Conservation (phyloP, 148 eudicot genomes). For the Vaccinium darrowii region DNA sequence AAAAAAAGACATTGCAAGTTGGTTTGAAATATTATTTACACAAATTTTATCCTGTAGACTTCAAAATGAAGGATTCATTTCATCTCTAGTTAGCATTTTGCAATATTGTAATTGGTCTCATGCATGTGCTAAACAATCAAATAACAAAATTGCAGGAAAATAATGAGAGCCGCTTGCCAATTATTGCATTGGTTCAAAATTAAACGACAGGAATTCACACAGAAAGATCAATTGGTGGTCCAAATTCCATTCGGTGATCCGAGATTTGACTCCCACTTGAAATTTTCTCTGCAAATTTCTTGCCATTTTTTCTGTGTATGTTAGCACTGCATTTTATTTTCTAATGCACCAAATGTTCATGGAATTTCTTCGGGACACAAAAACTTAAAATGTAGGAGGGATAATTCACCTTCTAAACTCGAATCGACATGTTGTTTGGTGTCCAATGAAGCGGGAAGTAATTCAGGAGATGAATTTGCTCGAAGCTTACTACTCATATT, state of each 20-base stretch:
- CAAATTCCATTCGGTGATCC: neutral
- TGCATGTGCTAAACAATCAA: neutral
- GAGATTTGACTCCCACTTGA: neutral
- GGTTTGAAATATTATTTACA: neutral
- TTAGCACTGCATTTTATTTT: neutral
- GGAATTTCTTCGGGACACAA: neutral
- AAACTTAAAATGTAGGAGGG: neutral
- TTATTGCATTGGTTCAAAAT: neutral
- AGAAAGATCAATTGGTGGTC: neutral
- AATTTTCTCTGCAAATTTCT: neutral
- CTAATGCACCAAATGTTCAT: neutral
- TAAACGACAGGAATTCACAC: neutral
- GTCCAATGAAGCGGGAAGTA: constrained; percentile 29
- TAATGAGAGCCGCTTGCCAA: neutral
- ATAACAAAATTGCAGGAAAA: neutral
- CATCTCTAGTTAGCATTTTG: neutral
- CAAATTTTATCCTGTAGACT: neutral
- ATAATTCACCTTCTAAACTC: constrained; percentile 66
- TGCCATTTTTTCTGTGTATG: neutral
- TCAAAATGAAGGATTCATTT: neutral
- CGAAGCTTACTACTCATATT: constrained; percentile 50
- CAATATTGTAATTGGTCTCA: neutral
- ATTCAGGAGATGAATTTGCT: constrained; percentile 54
- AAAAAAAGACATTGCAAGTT: neutral
- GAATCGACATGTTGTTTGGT: constrained; percentile 33